These are phyloP conservation scores for Geotrichum carabidarum DNA, from an alignment of 1,139 yeast genomes.

Conservation along the genomic window DNA sequence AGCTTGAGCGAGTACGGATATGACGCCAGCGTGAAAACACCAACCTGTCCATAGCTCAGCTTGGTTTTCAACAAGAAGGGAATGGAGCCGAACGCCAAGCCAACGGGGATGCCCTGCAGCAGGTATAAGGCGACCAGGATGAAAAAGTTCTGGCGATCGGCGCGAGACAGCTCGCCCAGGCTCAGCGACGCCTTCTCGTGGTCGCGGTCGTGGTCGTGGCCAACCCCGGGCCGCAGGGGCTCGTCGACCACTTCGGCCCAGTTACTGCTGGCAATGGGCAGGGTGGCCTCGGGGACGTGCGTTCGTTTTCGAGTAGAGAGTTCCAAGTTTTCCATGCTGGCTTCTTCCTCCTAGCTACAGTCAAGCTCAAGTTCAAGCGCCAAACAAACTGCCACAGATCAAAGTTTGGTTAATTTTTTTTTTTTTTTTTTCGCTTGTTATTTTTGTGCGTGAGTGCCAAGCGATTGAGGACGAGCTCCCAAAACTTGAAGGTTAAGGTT, in stretches of 20 bases:
- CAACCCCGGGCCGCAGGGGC: slow-evolving; percentile 13
- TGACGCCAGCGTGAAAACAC: slow-evolving; percentile 83
- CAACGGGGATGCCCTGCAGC: slow-evolving; percentile 93
- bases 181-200: slow-evolving; percentile 14
- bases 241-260: slow-evolving; percentile 18
- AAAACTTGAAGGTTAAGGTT: too few species aligned
- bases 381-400: too few species aligned
- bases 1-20: slow-evolving; percentile 91
- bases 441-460: too few species aligned
- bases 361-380: too few species aligned
- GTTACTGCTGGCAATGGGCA: slow-evolving; percentile 15
- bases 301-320: slow-evolving; percentile 19
- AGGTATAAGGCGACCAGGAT: slow-evolving; percentile 68
- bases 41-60: slow-evolving; percentile 83
- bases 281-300: slow-evolving; percentile 1
- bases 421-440: too few species aligned
- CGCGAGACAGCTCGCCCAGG: slow-evolving; percentile 27
- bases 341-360: too few species aligned
- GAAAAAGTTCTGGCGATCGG: slow-evolving; percentile 56
- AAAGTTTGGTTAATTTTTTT: too few species aligned
- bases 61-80: slow-evolving; percentile 83
- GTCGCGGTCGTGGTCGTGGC: background rate
- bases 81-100: slow-evolving; percentile 91
- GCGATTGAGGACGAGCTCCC: too few species aligned
- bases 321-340: slow-evolving; percentile 16